phyloP scores from a whole-genome alignment of 2,329 filamentous ascomycete species.

The Amphichorda felina region DNA sequence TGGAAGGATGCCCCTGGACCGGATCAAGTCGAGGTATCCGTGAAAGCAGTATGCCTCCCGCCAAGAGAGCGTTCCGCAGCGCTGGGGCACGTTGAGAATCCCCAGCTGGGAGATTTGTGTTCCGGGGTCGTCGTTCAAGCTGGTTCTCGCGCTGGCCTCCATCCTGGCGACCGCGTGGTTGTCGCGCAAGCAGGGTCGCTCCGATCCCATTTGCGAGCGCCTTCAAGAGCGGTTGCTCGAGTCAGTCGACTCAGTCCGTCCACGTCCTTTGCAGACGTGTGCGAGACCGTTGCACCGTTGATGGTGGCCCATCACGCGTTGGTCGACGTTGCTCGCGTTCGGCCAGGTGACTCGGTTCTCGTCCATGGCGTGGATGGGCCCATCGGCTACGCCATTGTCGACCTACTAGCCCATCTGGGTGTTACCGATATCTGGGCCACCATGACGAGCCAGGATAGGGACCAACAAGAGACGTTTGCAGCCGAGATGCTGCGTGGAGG shows the following conservation, averaged over 20 bases:
- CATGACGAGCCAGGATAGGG: conserved; percentile 11
- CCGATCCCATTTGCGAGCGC: not conserved
- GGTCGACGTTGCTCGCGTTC: not conserved
- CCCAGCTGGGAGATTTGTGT: not conserved
- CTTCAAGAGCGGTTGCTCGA: not conserved
- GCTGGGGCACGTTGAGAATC: not conserved
- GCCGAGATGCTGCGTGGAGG: too few species aligned
- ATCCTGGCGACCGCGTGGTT: not conserved
- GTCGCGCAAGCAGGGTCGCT: not conserved
- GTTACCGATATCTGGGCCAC: conserved; percentile 12
- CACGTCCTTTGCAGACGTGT: not conserved
- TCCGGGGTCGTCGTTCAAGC: not conserved
- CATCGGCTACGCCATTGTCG: not conserved
- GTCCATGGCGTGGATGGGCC: conserved; percentile 5
- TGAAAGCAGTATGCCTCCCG: not conserved
- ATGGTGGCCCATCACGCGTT: not conserved
- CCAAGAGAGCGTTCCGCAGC: not conserved
- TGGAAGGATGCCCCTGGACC: not conserved
- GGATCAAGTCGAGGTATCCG: not conserved
- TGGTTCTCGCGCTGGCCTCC: not conserved
- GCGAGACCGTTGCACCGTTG: not conserved
- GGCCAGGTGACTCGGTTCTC: not conserved
- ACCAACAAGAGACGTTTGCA: too few species aligned
- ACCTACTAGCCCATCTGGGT: conserved; percentile 3
- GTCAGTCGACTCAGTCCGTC: too few species aligned